Base-by-base conservation (phyloP, 768 basidiomycete species). In the Auriscalpium orientale region DNA sequence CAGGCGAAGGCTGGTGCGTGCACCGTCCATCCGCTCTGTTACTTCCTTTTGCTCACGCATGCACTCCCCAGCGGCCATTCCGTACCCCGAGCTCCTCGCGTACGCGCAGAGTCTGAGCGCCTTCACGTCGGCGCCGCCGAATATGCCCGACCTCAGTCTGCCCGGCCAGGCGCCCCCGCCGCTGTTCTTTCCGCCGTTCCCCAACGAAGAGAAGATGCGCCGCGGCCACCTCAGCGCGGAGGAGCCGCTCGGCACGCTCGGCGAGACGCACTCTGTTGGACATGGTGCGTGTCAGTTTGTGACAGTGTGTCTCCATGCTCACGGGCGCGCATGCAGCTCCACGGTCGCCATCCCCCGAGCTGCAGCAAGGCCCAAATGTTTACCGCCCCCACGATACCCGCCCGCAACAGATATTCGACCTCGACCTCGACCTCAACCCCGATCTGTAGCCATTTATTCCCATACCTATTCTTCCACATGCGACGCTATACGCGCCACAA, bases 191-290 rank as follows among this genome's bases (percentile, higher is more conserved):
- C 90, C 90, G 38, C 91, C 91, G 11, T 93, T 91, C 68, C 91
- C 91, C 1, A 91, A 91, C 65, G 90, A 91, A 71, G 91, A 91
- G 68, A 92, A 90, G 70, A 91, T 93, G 88, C 83, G 90, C 51
- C 79, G 84, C 22, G 91, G 91, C 1, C 79, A 79, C 55, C 79
- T 91, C 68, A 90, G 87, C 64, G 83, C 83, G 20, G 89, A 91
- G 68, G 86, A 84, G 28, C 90, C 89, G 1, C 76, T 91, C 56
- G 91, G 86, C 6, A 69, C 82, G 46, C 76, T 87, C 48, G 91
- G 88, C 40, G 91, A 92, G 72, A 89, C 84, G 8, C 87, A 90
- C 67, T 82, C 84, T 21, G 86, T 91, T 57, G 91, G 89, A 51
- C 77, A 81, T 70, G 79, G 89, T 90, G 67, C 67, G 84, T 56